Percentiles rank a stretch among this genome's conserved stretches.
Evolutionary conservation across 1,284 basidiomycete species (phyloP).

Genomic region (Melampsora americana): DNA sequence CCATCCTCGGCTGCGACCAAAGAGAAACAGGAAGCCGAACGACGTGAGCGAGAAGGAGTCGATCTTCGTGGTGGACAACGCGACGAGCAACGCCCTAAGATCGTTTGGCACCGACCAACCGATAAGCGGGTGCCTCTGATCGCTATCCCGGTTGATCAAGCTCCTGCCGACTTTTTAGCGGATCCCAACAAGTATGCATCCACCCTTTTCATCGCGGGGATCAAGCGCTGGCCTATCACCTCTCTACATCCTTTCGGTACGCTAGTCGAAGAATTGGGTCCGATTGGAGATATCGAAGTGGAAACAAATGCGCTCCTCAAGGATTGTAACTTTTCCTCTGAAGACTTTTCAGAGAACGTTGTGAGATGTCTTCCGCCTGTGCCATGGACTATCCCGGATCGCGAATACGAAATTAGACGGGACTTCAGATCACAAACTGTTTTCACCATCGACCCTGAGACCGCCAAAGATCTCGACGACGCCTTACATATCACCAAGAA

Average conservation of each 20-base stretch:
- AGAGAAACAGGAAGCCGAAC: conserved; percentile 98
- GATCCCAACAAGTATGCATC: conserved; percentile 86
- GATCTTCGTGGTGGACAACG: conserved; percentile 76
- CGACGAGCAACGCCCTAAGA: conserved; percentile 83
- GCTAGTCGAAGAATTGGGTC: conserved; percentile 92
- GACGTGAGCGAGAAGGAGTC: conserved; percentile 83
- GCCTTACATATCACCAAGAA: conserved; percentile 82
- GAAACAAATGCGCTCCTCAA: conserved; percentile 96
- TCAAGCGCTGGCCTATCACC: conserved; percentile 85
- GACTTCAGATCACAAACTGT: conserved; percentile 79
- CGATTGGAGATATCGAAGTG: conserved; percentile 96
- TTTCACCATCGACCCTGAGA: conserved; percentile 88
- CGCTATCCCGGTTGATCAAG: conserved; percentile 94
- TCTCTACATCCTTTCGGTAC: conserved; percentile 98
- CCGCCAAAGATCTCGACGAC: conserved; percentile 89
- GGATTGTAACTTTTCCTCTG: conserved; percentile 71
- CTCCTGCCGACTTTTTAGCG: conserved; percentile 91
- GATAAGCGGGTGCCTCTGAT: conserved; percentile 99
- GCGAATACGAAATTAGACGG: conserved; percentile 76
- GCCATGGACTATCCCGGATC: conserved; percentile 90
- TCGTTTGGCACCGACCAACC: conserved; percentile 99
- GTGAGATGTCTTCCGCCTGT: conserved; percentile 89
- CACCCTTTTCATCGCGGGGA: conserved; percentile 93
- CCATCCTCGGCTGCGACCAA: conserved; percentile 97
- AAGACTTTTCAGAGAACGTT: conserved; percentile 63